Base-by-base conservation (phyloP, 768 basidiomycete genomes). In the Tylopilus vinaceipallidus region DNA sequence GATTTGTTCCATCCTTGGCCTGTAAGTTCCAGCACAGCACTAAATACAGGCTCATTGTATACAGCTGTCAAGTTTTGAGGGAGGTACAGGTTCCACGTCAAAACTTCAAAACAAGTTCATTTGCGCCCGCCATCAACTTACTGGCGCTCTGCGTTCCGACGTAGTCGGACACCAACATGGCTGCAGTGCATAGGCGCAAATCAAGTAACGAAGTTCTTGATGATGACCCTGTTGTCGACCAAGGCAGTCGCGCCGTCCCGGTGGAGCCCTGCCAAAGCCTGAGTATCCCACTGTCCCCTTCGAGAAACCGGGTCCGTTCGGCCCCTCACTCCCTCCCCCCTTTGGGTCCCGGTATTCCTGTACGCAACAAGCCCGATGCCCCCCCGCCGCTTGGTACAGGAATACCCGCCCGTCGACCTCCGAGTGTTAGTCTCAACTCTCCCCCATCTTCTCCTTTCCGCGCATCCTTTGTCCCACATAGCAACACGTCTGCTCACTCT, bases 201-300 rank as follows among this genome's bases (percentile, higher is more conserved):
- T 72, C 74, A 5, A 79, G 78, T 59, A 70, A 65, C 50, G 75
- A 74, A 47, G 66, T 69, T 47, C 44, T 29, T 8, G 66, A 67
- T 42, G 71, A 72, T n/a, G 66, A 47, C 26, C 41, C 46, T 37
- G 45, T 55, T 10, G 42, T 62, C 24, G 45, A 58, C 35, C 45
- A 49, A 17, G 34, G 39, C 19, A 16, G 33, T 39, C 35, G 16
- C 2, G 19, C 27, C 16, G 24, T 37, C 13, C 42, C 38, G 39
- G n/a, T 17, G 20, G 55, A 46, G 19, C 35, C 42, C 6, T 49
- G 49, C 17, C 52, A 56, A 19, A 50, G 36, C n/a, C 45, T 47
- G 29, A 10, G 41, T 22, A 24, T 55, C 7, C 55, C 59, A 14
- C 55, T 60, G 7, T 57, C 57, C 32, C 54, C 65, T 5, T 38